A percentile compares a stretch with the other conserved stretches of the same genome.
Evolutionary conservation across 129 eudicot species (phyloP).

Genomic region (Oenanthe sinensis): DNA sequence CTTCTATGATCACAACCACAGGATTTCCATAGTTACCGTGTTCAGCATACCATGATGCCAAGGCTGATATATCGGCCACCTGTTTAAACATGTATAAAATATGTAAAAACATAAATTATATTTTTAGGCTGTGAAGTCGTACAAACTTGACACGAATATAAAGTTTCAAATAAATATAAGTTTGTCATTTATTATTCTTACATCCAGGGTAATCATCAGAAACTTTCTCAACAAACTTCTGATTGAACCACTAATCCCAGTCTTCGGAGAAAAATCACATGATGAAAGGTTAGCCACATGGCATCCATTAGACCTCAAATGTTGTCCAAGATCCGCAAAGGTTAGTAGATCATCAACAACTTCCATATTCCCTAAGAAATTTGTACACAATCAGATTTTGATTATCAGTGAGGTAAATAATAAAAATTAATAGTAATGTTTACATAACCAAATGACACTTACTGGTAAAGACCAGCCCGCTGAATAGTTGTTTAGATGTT

Average conservation of each 20-base stretch:
- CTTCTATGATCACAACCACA: conserved; percentile 71
- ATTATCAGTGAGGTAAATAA: background rate
- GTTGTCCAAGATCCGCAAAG: conserved; percentile 63
- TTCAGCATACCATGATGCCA: conserved; percentile 88
- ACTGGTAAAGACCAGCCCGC: conserved; percentile 69
- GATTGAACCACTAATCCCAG: conserved; percentile 76
- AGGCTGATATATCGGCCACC: conserved; percentile 70
- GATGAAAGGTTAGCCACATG: conserved; percentile 84
- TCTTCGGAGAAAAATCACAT: conserved; percentile 63
- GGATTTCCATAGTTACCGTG: conserved; percentile 46
- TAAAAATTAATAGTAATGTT: background rate
- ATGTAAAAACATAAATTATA: background rate
- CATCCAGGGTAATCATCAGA: conserved; percentile 48
- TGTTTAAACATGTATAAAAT: conserved; percentile 16
- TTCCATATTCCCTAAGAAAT: conserved; percentile 70
- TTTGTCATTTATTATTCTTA: conserved; percentile 23
- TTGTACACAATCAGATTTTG: background rate
- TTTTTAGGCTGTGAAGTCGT: background rate
- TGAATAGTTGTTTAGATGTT: conserved; percentile 40
- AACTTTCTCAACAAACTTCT: conserved; percentile 61
- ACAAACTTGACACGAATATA: background rate
- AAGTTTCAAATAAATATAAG: background rate
- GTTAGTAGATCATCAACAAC: conserved; percentile 82
- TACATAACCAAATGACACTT: conserved; percentile 18
- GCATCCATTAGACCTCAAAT: conserved; percentile 59